Percentiles rank a stretch among this genome's conserved stretches.
Conservation (phyloP, 108 stramenopile species). For the Fragilariopsis cylindrus region DNA sequence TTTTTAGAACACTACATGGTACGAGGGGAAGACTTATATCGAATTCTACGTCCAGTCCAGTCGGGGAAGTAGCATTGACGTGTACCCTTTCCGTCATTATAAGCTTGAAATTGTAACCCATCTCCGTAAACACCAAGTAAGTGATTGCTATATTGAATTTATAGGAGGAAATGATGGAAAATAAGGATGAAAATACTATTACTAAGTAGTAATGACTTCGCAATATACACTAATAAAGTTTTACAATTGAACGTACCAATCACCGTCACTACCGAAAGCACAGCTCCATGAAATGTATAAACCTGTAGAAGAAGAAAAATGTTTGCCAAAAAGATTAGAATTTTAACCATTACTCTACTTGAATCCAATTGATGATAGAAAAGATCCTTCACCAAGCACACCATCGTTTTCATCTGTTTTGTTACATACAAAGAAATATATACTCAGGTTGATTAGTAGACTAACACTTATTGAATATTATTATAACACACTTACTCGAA, state of each 20-base stretch:
- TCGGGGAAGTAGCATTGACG: constrained; percentile 82
- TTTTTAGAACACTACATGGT: constrained; percentile 75
- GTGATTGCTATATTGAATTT: constrained; percentile 27
- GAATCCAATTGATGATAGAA: too few species aligned
- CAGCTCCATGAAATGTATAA: constrained; percentile 64
- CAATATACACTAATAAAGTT: background rate
- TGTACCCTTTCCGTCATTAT: constrained; percentile 65
- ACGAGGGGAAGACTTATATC: constrained; percentile 85
- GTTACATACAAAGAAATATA: too few species aligned
- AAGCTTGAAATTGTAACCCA: constrained; percentile 65
- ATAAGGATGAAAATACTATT: background rate
- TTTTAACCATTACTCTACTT: too few species aligned
- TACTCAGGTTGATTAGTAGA: too few species aligned
- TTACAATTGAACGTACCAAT: constrained; percentile 18
- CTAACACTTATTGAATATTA: too few species aligned
- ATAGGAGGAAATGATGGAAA: background rate
- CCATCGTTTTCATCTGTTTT: too few species aligned
- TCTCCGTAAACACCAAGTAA: constrained; percentile 71
- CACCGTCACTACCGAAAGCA: constrained; percentile 47
- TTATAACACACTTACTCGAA: constrained; percentile 28
- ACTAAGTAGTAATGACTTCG: background rate
- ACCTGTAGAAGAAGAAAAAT: constrained; percentile 19
- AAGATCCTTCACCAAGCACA: too few species aligned
- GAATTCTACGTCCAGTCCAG: constrained; percentile 85
- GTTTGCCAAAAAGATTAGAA: too few species aligned